Evolutionary conservation across 805 yeast species (phyloP).

Genomic region (Zygoascus biomembranicola): DNA sequence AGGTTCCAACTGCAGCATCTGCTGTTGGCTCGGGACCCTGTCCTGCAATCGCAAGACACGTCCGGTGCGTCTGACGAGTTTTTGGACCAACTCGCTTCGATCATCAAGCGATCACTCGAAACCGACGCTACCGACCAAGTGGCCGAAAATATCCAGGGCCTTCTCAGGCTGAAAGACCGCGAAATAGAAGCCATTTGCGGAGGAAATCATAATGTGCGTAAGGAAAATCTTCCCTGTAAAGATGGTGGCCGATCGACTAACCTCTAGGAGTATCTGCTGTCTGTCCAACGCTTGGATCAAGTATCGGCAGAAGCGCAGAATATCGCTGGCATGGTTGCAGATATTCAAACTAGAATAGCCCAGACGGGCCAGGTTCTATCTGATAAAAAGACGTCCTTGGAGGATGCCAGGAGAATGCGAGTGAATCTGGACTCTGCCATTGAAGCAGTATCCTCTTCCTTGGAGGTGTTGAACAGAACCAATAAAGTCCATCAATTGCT

Average conservation of each 20-base stretch:
- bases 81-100: conserved; percentile 71
- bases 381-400: conserved; percentile 44
- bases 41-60: conserved; percentile 9
- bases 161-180: conserved; percentile 51
- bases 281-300: conserved; percentile 54
- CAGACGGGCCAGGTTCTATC: conserved; percentile 61
- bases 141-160: conserved; percentile 44
- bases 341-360: conserved; percentile 50
- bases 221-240: neutral
- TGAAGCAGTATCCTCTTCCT: conserved; percentile 58
- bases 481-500: conserved; percentile 79
- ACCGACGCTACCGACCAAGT: conserved; percentile 48
- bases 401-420: conserved; percentile 55
- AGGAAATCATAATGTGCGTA: conserved; percentile 38
- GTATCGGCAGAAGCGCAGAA: conserved; percentile 52
- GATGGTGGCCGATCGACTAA: neutral
- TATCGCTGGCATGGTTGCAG: conserved; percentile 46
- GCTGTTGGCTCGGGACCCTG: conserved; percentile 16
- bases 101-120: conserved; percentile 54
- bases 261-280: conserved; percentile 28
- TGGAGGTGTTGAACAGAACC: conserved; percentile 77
- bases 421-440: conserved; percentile 65
- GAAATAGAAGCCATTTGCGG: conserved; percentile 58
- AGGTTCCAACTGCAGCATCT: conserved; percentile 18
- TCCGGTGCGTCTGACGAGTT: conserved; percentile 44